A percentile compares a stretch with the other conserved stretches of the same genome.
Evolutionary conservation across 768 basidiomycete genomes (phyloP).

Genomic region (Lactarius sanguifluus): DNA sequence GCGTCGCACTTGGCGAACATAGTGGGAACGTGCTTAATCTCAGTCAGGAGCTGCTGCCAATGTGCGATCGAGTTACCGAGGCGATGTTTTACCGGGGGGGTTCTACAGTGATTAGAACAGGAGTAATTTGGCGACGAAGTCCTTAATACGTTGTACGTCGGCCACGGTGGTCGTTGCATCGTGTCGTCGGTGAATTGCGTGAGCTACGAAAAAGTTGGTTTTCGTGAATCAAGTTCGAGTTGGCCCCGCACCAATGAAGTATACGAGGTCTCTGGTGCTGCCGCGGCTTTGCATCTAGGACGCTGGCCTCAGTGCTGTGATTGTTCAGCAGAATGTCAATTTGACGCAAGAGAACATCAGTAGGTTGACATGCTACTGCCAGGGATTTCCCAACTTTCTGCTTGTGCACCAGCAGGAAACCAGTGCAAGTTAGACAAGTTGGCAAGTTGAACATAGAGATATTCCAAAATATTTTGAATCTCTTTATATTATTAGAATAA

Average conservation of each 20-base stretch:
- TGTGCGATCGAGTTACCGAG: constrained; percentile 89
- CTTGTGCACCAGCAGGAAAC: no score
- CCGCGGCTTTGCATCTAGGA: no score
- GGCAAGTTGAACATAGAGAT: no score
- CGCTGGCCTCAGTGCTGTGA: no score
- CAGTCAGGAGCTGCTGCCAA: constrained; percentile 94
- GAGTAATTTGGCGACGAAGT: constrained; percentile 96
- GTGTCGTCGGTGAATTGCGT: constrained; percentile 71
- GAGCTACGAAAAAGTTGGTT: constrained; percentile 47
- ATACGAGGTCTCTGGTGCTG: no score
- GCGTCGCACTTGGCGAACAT: constrained; percentile 98
- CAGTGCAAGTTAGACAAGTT: no score
- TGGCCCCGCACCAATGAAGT: constrained; percentile 38
- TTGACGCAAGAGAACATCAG: no score
- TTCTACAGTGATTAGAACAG: constrained; percentile 99
- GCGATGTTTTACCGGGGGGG: constrained; percentile 93
- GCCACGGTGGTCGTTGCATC: constrained; percentile 74
- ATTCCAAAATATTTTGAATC: no score
- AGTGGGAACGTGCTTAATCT: constrained; percentile 94
- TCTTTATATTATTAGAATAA: no score
- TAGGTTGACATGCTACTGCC: no score
- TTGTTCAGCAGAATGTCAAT: no score
- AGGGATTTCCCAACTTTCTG: no score
- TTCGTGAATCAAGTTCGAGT: background rate
- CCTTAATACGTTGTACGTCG: constrained; percentile 87